Percentiles rank a stretch among this genome's conserved stretches.
Conservation (phyloP, 805 yeast genomes). For the Kodamaea laetipori region DNA sequence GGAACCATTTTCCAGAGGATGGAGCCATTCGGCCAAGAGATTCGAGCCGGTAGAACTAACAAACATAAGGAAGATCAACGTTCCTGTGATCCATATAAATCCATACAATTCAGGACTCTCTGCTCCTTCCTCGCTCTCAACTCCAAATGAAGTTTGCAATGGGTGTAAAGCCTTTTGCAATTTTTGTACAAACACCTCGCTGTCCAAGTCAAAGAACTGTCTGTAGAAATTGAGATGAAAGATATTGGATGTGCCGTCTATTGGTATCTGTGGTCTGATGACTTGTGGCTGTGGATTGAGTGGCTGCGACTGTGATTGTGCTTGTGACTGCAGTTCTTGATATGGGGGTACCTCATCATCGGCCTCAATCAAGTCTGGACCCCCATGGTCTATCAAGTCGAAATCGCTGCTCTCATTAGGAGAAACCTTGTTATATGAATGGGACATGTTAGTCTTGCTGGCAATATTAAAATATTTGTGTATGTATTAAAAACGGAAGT, state of each 20-base stretch:
- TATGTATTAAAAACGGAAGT: neutral
- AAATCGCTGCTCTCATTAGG: conserved; percentile 6
- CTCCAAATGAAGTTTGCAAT: conserved; percentile 28
- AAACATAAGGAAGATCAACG: conserved; percentile 73
- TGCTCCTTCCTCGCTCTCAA: conserved; percentile 35
- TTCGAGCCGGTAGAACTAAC: conserved; percentile 73
- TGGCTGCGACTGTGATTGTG: conserved; percentile 2
- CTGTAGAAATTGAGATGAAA: conserved; percentile 62
- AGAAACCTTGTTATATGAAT: conserved; percentile 8
- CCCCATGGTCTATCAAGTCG: conserved; percentile 17
- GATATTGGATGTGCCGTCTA: conserved; percentile 36
- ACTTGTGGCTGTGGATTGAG: conserved; percentile 18
- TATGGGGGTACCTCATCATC: conserved; percentile 20
- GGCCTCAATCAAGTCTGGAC: conserved; percentile 23
- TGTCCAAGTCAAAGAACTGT: conserved; percentile 68
- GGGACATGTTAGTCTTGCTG: conserved; percentile 8
- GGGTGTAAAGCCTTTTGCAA: conserved; percentile 63
- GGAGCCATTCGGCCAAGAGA: conserved; percentile 56
- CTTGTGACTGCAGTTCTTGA: conserved; percentile 9
- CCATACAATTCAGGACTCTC: conserved; percentile 72
- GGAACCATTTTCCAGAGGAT: conserved; percentile 37
- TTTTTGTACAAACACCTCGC: conserved; percentile 59
- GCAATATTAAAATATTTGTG: too few species aligned
- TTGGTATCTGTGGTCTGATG: conserved; percentile 30
- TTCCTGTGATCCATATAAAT: conserved; percentile 86